Evolutionary conservation across 2,329 filamentous ascomycete genomes (phyloP).

Genomic region (Xylaria sp.): DNA sequence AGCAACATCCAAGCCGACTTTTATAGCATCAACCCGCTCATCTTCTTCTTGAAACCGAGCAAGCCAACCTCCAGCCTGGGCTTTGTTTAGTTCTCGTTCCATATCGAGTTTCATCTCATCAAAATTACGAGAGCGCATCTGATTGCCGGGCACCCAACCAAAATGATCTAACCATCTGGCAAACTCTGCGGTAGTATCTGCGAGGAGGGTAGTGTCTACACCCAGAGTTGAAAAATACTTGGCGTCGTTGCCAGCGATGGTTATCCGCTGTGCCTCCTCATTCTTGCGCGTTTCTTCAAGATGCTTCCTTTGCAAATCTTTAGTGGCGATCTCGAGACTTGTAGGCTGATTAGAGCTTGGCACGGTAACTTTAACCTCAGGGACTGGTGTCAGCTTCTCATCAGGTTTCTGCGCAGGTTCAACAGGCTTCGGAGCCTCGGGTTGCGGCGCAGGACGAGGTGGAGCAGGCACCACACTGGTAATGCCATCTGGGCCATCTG

Average conservation of each 20-base stretch:
- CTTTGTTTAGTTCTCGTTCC: slow-evolving; percentile 86
- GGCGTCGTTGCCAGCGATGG: slow-evolving; percentile 77
- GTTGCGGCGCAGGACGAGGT: slow-evolving; percentile 57
- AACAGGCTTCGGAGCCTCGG: slow-evolving; percentile 50
- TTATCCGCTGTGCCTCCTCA: slow-evolving; percentile 68
- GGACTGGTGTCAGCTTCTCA: slow-evolving; percentile 56
- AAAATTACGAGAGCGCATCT: slow-evolving; percentile 78
- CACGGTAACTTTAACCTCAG: slow-evolving; percentile 69
- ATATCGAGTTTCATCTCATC: slow-evolving; percentile 85
- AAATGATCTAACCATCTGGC: slow-evolving; percentile 86
- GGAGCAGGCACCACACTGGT: slow-evolving; percentile 88
- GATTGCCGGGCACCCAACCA: slow-evolving; percentile 83
- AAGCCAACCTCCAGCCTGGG: slow-evolving; percentile 93
- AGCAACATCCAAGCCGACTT: slow-evolving; percentile 85
- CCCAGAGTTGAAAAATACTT: slow-evolving; percentile 83
- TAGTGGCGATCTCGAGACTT: slow-evolving; percentile 55
- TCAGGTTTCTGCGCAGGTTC: slow-evolving; percentile 52
- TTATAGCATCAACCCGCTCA: slow-evolving; percentile 87
- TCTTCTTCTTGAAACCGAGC: slow-evolving; percentile 87
- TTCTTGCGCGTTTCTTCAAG: slow-evolving; percentile 51
- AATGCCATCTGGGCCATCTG: slow-evolving; percentile 85
- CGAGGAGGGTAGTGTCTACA: slow-evolving; percentile 80
- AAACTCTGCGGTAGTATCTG: slow-evolving; percentile 81
- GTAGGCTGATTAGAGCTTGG: slow-evolving; percentile 56
- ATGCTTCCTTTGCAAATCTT: slow-evolving; percentile 48